phyloP scores from a whole-genome alignment of 2,329 filamentous ascomycete species.

The Didymella lethalis region DNA sequence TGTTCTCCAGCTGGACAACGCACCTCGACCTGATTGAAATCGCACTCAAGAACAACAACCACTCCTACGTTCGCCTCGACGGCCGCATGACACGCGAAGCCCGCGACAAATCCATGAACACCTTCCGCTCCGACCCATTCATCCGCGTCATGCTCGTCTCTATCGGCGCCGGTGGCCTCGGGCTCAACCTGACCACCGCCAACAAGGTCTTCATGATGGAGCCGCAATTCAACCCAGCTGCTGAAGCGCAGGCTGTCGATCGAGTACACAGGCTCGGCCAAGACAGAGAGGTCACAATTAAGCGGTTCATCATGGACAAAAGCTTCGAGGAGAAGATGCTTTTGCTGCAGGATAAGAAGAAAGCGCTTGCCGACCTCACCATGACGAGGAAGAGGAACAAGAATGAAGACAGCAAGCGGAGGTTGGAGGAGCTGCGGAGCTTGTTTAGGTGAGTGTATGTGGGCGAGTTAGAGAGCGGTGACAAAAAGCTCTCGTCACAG shows the following conservation, averaged over 20 bases:
- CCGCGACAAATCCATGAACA: constrained; percentile 77
- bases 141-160: constrained; percentile 88
- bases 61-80: constrained; percentile 82
- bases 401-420: constrained; percentile 70
- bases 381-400: constrained; percentile 61
- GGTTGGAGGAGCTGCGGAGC: constrained; percentile 66
- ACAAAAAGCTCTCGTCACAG: background rate
- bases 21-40: constrained; percentile 92
- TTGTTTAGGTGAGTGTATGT: constrained; percentile 56
- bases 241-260: constrained; percentile 92
- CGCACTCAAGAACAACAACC: constrained; percentile 72
- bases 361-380: constrained; percentile 84
- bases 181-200: constrained; percentile 86
- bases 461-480: background rate
- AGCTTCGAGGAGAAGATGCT: constrained; percentile 97
- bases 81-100: constrained; percentile 82
- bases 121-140: constrained; percentile 74
- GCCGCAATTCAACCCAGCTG: constrained; percentile 95
- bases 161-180: constrained; percentile 89
- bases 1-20: constrained; percentile 96
- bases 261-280: constrained; percentile 75
- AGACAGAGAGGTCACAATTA: constrained; percentile 84
- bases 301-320: constrained; percentile 85
- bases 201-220: constrained; percentile 97
- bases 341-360: constrained; percentile 89